Percentiles rank a stretch among this genome's conserved stretches.
Evolutionary conservation across 768 basidiomycete species (phyloP).

Genomic region (Leccinum subtestaceum): DNA sequence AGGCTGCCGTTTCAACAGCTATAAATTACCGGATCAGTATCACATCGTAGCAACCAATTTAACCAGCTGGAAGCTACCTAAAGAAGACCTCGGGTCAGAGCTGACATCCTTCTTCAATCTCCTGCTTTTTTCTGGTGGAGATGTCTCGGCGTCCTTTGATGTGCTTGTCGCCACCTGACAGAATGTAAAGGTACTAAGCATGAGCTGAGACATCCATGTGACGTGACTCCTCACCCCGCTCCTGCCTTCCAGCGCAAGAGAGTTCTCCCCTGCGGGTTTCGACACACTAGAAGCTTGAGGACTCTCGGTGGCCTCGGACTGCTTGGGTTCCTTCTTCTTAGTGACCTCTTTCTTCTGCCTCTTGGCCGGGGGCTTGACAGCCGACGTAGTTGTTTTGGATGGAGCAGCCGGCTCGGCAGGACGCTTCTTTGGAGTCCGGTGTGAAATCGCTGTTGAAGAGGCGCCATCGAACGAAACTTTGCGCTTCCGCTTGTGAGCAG

Average conservation of each 20-base stretch:
- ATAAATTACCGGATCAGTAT: neutral
- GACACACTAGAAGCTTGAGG: slow-evolving; percentile 3
- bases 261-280: slow-evolving; percentile 9
- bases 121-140: neutral
- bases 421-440: neutral
- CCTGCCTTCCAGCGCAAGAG: neutral
- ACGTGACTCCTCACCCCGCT: slow-evolving; percentile 13
- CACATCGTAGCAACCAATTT: neutral
- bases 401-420: neutral
- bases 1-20: slow-evolving; percentile 12
- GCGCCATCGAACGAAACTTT: slow-evolving; percentile 16
- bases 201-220: neutral
- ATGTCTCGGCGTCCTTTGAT: neutral
- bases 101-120: slow-evolving; percentile 8
- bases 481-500: slow-evolving; percentile 25
- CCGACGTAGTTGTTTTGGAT: neutral
- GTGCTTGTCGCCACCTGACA: slow-evolving; percentile 7
- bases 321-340: neutral
- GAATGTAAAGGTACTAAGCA: neutral
- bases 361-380: slow-evolving; percentile 15
- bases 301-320: neutral
- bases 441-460: neutral
- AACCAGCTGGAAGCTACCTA: slow-evolving; percentile 10
- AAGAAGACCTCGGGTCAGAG: neutral
- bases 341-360: slow-evolving; percentile 10